Base-by-base conservation (phyloP, 768 basidiomycete species). In the Collybiopsis luxurians region DNA sequence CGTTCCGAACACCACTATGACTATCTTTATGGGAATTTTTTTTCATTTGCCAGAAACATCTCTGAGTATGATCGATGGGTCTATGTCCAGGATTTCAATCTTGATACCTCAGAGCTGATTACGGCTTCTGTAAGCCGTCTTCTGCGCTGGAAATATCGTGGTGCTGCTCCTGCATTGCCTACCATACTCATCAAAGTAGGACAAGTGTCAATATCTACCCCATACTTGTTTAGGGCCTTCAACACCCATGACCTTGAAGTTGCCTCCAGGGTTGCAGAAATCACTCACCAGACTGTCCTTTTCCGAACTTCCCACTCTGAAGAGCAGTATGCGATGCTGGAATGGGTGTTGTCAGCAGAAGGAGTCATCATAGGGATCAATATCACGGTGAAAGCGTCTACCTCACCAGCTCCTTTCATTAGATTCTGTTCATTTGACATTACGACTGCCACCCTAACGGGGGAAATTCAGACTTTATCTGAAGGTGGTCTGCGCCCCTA, bases 1-100 rank as follows among this genome's bases (percentile, higher is more conserved):
- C 68, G 74, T 42, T 60, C 71, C 1, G 69, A 68, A 49, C 74
- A 75, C 52, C 75, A 77, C 52, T 75, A 71, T 57, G 73, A 77
- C 30, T 77, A 75, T 59, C 70, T 74, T 5, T 77, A 77, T 48
- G 71, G 64, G 11, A 60, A 60, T 6, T 77, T 77, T 65, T 77
- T 77, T 55, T 61, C 66, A 21, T 67, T 71, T 34, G 65, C 67
- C n/a, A 56, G 64, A 19, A 64, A 60, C 10, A 64, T 76, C 40
- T 63, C 63, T 24, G 66, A 64, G 31, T 73, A 73, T 54, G 71
- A 74, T 2, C 56, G 66, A 39, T 75, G 73, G 72, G 62, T 67
- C 11, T 58, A 63, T 4, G 61, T 73, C 4, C 67, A 72, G 56
- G 75, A 76, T 58, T 68, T 64, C 39, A 70, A 75, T 57, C 63